phyloP scores from a whole-genome alignment of 805 yeast genomes.

The Monosporozyma servazzii region DNA sequence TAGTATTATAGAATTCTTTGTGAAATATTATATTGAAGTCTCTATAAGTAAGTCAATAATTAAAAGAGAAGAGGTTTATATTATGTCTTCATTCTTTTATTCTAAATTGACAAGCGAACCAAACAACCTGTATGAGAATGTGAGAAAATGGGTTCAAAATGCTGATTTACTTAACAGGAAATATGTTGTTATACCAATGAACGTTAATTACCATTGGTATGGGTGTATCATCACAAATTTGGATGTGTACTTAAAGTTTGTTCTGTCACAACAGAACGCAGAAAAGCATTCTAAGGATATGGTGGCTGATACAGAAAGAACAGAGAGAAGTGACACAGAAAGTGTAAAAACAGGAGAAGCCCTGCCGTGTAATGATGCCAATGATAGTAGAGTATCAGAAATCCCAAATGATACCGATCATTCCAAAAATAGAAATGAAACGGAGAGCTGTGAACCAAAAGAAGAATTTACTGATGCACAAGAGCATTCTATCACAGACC shows the following conservation, averaged over 20 bases:
- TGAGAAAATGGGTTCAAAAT: slow-evolving; percentile 71
- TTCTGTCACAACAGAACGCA: neutral
- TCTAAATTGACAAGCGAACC: slow-evolving; percentile 44
- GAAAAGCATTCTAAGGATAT: neutral
- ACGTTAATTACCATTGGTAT: slow-evolving; percentile 80
- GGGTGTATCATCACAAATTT: slow-evolving; percentile 60
- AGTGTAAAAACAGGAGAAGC: neutral
- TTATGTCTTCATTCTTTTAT: slow-evolving; percentile 80
- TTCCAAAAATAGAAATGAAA: neutral
- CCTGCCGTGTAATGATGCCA: neutral
- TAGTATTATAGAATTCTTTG: slow-evolving; percentile 74
- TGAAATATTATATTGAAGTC: slow-evolving; percentile 46
- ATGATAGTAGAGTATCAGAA: neutral
- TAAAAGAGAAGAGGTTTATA: slow-evolving; percentile 33
- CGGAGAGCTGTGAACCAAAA: neutral
- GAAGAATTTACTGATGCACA: neutral
- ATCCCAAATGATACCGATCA: neutral
- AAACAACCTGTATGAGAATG: slow-evolving; percentile 45
- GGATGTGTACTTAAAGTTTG: slow-evolving; percentile 23
- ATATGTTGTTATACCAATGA: slow-evolving; percentile 69
- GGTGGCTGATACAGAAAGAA: too few relatives aligned
- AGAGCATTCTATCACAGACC: neutral
- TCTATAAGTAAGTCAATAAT: slow-evolving; percentile 25
- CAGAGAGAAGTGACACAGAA: neutral
- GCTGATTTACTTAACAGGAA: slow-evolving; percentile 51